Conservation (phyloP, 192 early-diverging fungal species). For the Allomyces javanicus region DNA sequence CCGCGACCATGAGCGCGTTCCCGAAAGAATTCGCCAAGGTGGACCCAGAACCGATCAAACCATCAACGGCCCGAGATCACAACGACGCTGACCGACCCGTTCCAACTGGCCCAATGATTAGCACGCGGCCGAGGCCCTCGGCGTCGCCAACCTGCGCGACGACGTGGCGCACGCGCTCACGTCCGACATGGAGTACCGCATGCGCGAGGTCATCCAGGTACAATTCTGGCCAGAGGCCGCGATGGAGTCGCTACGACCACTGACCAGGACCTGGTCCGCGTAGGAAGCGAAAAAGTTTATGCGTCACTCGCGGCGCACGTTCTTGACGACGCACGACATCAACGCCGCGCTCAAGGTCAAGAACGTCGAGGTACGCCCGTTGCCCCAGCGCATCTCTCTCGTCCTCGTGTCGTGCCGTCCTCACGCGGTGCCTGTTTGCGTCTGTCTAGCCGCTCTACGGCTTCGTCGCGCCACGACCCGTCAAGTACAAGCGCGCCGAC, state of each 20-base stretch:
- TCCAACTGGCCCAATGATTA: conserved; percentile 4
- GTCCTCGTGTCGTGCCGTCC: not conserved
- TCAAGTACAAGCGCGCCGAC: conserved; percentile 48
- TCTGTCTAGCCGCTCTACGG: conserved; percentile 66
- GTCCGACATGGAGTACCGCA: conserved; percentile 85
- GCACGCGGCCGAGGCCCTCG: conserved; percentile 67
- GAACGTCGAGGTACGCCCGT: conserved; percentile 48
- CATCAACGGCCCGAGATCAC: too few species aligned
- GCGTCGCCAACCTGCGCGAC: conserved; percentile 65
- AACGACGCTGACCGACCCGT: too few species aligned
- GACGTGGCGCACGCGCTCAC: conserved; percentile 62
- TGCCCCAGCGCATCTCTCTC: not conserved
- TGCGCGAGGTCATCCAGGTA: conserved; percentile 77
- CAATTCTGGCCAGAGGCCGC: not conserved
- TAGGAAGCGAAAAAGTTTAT: conserved; percentile 92
- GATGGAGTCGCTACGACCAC: not conserved
- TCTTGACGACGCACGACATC: conserved; percentile 64
- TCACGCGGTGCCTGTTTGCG: not conserved
- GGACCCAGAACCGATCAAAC: too few species aligned
- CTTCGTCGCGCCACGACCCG: conserved; percentile 43
- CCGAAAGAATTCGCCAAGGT: too few species aligned
- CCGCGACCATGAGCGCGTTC: too few species aligned
- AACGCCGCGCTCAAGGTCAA: conserved; percentile 73
- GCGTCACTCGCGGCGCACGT: conserved; percentile 74
- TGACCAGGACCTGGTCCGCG: not conserved